Evolutionary conservation across 768 basidiomycete genomes (phyloP).

Genomic region (Naganishia vishniacii): DNA sequence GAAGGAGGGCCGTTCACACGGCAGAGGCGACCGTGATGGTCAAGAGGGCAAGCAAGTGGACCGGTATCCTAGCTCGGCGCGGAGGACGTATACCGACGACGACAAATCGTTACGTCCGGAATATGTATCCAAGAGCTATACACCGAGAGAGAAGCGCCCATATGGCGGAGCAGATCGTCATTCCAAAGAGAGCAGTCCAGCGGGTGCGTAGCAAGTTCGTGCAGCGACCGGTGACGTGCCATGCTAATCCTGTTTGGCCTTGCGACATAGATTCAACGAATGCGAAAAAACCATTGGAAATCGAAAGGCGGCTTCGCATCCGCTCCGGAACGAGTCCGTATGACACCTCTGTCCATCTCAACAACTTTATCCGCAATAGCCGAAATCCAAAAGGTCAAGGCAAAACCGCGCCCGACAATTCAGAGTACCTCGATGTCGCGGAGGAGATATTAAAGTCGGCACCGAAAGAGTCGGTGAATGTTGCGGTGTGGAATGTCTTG

Average conservation of each 20-base stretch:
- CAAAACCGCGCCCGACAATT: not conserved
- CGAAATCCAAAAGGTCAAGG: not conserved
- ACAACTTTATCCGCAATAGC: conserved; percentile 6
- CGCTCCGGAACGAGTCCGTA: conserved; percentile 10
- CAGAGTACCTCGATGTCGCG: conserved; percentile 10
- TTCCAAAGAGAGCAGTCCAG: too few species aligned
- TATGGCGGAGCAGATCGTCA: too few species aligned
- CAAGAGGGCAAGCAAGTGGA: too few species aligned
- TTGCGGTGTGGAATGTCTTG: conserved; percentile 41
- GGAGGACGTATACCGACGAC: too few species aligned
- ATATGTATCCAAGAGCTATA: too few species aligned
- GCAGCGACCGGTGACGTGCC: too few species aligned
- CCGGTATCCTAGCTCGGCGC: too few species aligned
- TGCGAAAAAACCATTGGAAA: not conserved
- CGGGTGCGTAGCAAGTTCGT: too few species aligned
- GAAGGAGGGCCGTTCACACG: not conserved
- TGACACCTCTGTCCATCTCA: conserved; percentile 12
- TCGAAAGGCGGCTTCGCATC: conserved; percentile 6
- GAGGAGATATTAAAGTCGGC: conserved; percentile 30
- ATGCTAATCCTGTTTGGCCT: too few species aligned
- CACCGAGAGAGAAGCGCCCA: too few species aligned
- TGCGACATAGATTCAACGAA: not conserved
- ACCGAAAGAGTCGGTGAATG: conserved; percentile 32
- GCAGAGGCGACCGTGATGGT: too few species aligned
- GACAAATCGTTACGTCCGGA: too few species aligned